Percentiles rank a stretch among this genome's conserved stretches.
These are phyloP conservation scores for Talaromyces sp. DNA, from an alignment of 2,329 filamentous ascomycete species.

Conservation along the genomic window DNA sequence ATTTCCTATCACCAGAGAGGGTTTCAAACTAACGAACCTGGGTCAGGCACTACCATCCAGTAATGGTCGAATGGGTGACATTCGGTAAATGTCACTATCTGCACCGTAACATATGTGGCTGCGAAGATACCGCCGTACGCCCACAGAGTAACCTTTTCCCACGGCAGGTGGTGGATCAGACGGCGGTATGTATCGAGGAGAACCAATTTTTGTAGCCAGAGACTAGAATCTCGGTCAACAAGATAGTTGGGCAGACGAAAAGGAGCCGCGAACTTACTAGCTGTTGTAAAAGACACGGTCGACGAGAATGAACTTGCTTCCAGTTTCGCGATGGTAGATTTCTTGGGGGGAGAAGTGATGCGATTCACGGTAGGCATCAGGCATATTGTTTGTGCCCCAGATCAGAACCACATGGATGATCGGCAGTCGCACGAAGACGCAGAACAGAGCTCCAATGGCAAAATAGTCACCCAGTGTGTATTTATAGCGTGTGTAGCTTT, in stretches of 20 bases:
- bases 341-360: slow-evolving; percentile 24
- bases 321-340: slow-evolving; percentile 29
- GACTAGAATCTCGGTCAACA: slow-evolving; percentile 6
- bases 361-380: slow-evolving; percentile 15
- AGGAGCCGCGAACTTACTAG: slow-evolving; percentile 22
- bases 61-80: slow-evolving; percentile 15
- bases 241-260: neutral
- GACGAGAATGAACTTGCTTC: slow-evolving; percentile 28
- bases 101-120: slow-evolving; percentile 12
- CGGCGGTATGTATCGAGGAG: slow-evolving; percentile 15
- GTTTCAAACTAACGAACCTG: slow-evolving; percentile 7
- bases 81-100: slow-evolving; percentile 15
- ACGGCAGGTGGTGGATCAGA: slow-evolving; percentile 11
- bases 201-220: slow-evolving; percentile 15
- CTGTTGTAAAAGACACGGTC: slow-evolving; percentile 30
- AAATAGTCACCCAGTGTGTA: slow-evolving; percentile 12
- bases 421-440: slow-evolving; percentile 11
- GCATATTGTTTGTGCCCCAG: slow-evolving; percentile 34
- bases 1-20: neutral
- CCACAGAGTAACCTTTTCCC: slow-evolving; percentile 13
- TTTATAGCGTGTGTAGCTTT: slow-evolving; percentile 8
- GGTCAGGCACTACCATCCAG: slow-evolving; percentile 14
- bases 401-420: slow-evolving; percentile 31
- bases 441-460: slow-evolving; percentile 12
- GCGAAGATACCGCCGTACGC: slow-evolving; percentile 11